phyloP scores from a whole-genome alignment of 805 yeast genomes.

The Kluyveromyces aestuarii region DNA sequence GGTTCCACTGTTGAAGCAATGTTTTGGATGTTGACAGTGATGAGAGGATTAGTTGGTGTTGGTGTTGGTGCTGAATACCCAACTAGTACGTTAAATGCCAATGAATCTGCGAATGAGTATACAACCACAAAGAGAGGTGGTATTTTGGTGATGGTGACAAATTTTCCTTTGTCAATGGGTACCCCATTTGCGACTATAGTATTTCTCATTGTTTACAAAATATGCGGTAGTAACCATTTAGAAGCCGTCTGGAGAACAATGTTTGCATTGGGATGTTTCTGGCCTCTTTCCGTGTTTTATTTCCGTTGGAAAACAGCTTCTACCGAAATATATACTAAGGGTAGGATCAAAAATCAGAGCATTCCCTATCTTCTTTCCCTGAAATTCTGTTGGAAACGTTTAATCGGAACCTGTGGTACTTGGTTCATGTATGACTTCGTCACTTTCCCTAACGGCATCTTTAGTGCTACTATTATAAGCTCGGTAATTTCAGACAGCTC shows the following conservation, averaged over 20 bases:
- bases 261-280: slow-evolving; percentile 53
- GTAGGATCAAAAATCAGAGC: slow-evolving; percentile 47
- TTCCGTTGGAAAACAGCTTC: slow-evolving; percentile 65
- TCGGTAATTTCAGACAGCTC: no score
- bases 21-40: slow-evolving; percentile 71
- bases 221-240: slow-evolving; percentile 39
- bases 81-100: slow-evolving; percentile 57
- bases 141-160: slow-evolving; percentile 55
- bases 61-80: slow-evolving; percentile 78
- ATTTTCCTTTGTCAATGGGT: slow-evolving; percentile 65
- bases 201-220: slow-evolving; percentile 58
- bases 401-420: slow-evolving; percentile 62
- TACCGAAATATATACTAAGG: slow-evolving; percentile 51
- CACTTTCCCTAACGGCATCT: slow-evolving; percentile 71
- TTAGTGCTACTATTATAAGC: slow-evolving; percentile 14
- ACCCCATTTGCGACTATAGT: slow-evolving; percentile 68
- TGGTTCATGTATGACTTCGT: slow-evolving; percentile 81
- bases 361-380: slow-evolving; percentile 50
- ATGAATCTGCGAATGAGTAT: slow-evolving; percentile 64
- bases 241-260: slow-evolving; percentile 60
- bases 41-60: slow-evolving; percentile 67
- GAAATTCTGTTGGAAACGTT: slow-evolving; percentile 58
- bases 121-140: slow-evolving; percentile 56
- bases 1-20: slow-evolving; percentile 50
- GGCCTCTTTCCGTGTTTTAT: slow-evolving; percentile 66